Percentiles rank a stretch among this genome's conserved stretches.
These are phyloP conservation scores for Arabis alpina DNA, from an alignment of 345 rosid species.

Conservation along the genomic window DNA sequence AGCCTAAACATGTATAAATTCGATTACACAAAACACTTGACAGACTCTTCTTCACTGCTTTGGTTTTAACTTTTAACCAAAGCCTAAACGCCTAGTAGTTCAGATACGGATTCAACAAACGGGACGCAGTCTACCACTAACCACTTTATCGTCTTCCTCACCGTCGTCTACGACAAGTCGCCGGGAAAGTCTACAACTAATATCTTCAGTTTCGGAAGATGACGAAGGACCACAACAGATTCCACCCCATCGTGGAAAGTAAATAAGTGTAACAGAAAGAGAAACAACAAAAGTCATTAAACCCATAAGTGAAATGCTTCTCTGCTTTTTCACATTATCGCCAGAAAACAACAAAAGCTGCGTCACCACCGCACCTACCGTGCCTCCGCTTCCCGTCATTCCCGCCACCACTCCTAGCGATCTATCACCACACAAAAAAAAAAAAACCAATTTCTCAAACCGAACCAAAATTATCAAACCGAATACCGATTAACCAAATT, in stretches of 20 bases:
- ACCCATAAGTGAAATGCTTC: slow-evolving; percentile 89
- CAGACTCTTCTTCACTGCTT: background rate
- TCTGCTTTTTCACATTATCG: slow-evolving; percentile 50
- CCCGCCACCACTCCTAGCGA: slow-evolving; percentile 84
- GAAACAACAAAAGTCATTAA: slow-evolving; percentile 61
- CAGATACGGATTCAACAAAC: slow-evolving; percentile 16
- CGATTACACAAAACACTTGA: background rate
- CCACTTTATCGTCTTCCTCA: slow-evolving; percentile 7
- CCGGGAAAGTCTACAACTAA: background rate
- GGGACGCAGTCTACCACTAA: slow-evolving; percentile 9
- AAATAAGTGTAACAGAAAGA: slow-evolving; percentile 53
- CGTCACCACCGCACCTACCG: slow-evolving; percentile 74
- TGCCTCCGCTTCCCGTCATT: slow-evolving; percentile 88
- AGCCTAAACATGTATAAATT: too few species aligned
- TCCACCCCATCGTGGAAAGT: slow-evolving; percentile 70
- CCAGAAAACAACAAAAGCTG: slow-evolving; percentile 72
- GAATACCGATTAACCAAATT: background rate
- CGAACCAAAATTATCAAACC: background rate
- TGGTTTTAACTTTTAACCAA: background rate
- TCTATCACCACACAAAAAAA: slow-evolving; percentile 45
- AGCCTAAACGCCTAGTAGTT: background rate
- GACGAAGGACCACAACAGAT: slow-evolving; percentile 60
- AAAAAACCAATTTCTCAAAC: background rate
- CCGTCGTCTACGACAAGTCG: slow-evolving; percentile 42
- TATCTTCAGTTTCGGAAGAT: background rate